phyloP scores from a whole-genome alignment of 345 rosid species.

The Pistacia atlantica region DNA sequence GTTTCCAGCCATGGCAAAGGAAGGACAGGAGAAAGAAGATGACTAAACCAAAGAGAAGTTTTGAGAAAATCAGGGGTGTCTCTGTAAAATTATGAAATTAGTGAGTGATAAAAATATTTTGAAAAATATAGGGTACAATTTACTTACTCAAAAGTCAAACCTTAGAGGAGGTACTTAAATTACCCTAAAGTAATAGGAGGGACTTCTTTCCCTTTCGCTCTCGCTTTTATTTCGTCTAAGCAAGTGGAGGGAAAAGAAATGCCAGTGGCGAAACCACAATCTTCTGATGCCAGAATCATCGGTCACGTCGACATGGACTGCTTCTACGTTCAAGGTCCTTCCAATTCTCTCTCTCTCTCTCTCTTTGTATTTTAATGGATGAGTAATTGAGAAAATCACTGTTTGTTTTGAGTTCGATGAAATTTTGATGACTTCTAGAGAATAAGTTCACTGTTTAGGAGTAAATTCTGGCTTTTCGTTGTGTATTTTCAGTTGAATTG shows the following conservation, averaged over 20 bases:
- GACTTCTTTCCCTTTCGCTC: too few relatives aligned
- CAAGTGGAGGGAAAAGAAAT: slow-evolving; percentile 21
- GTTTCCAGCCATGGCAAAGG: too few relatives aligned
- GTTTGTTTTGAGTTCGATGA: background rate
- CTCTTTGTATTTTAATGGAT: background rate
- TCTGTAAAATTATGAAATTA: too few relatives aligned
- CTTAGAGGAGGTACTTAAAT: too few relatives aligned
- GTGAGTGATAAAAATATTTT: too few relatives aligned
- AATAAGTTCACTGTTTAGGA: background rate
- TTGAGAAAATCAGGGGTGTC: too few relatives aligned
- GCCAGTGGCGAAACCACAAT: slow-evolving; percentile 84
- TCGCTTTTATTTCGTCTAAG: too few relatives aligned
- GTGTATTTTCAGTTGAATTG: background rate
- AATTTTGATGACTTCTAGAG: background rate
- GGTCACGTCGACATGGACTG: slow-evolving; percentile 74
- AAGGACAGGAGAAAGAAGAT: too few relatives aligned
- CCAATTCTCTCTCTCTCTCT: background rate
- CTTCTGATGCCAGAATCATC: slow-evolving; percentile 67
- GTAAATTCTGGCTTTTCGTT: background rate
- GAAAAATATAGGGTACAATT: too few relatives aligned
- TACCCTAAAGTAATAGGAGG: too few relatives aligned
- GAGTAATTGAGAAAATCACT: background rate
- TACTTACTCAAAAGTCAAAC: too few relatives aligned
- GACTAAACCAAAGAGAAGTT: too few relatives aligned
- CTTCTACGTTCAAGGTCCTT: slow-evolving; percentile 94